These are phyloP conservation scores for Aspergillus incahuasiensis DNA, from an alignment of 495 filamentous ascomycete genomes.

Conservation along the genomic window DNA sequence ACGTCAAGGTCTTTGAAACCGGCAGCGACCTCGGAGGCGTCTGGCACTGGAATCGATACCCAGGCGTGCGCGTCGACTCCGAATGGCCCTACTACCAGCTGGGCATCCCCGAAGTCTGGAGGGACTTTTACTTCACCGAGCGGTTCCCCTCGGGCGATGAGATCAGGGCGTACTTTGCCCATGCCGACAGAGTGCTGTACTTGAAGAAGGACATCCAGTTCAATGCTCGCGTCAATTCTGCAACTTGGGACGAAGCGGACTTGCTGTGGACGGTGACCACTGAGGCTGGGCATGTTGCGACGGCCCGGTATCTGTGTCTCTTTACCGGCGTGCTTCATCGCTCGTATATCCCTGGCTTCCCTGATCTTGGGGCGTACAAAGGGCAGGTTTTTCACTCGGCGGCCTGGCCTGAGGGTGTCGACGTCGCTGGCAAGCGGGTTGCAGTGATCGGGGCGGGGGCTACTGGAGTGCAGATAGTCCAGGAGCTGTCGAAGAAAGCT, in stretches of 20 bases:
- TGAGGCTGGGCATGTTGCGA: conserved; percentile 8
- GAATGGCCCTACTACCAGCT: conserved; percentile 49
- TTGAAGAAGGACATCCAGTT: conserved; percentile 50
- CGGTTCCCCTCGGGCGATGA: conserved; percentile 49
- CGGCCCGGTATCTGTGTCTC: conserved; percentile 27
- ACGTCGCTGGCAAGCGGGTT: conserved; percentile 20
- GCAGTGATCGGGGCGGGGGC: conserved; percentile 26
- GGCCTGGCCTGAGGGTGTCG: conserved; percentile 16
- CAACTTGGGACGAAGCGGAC: conserved; percentile 36
- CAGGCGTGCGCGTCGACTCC: conserved; percentile 44
- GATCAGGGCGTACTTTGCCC: conserved; percentile 50
- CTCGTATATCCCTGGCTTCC: conserved; percentile 19
- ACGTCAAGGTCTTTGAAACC: conserved; percentile 41
- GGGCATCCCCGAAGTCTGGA: conserved; percentile 46
- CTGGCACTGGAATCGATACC: conserved; percentile 38
- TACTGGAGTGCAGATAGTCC: conserved; percentile 25
- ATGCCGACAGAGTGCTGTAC: conserved; percentile 47
- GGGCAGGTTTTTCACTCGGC: conserved; percentile 20
- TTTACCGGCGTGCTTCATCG: conserved; percentile 21
- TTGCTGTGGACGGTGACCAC: conserved; percentile 26
- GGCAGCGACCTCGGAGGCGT: conserved; percentile 42
- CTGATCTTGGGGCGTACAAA: conserved; percentile 13
- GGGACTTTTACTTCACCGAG: conserved; percentile 47
- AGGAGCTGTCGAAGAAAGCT: conserved; percentile 29
- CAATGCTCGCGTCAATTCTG: conserved; percentile 42